Percentiles rank a stretch among this genome's conserved stretches.
phyloP scores from a whole-genome alignment of 1,139 yeast genomes.

The Pichia inconspicua region DNA sequence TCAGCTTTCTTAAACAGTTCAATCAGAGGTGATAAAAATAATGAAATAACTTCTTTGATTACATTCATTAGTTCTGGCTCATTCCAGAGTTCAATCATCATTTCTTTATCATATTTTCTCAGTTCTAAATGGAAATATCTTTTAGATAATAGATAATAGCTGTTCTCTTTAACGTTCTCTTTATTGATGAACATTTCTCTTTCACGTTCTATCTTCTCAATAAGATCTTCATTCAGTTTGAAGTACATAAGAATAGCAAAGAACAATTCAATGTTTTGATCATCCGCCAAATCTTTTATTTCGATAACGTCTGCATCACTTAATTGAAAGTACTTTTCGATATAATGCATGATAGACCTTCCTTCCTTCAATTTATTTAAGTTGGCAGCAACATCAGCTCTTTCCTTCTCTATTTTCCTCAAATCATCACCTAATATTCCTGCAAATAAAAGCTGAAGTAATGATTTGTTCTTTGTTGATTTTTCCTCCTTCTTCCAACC shows the following conservation, averaged over 20 bases:
- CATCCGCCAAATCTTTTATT: slow-evolving; percentile 32
- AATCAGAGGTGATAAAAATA: slow-evolving; percentile 81
- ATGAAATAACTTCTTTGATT: slow-evolving; percentile 61
- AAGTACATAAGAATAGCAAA: slow-evolving; percentile 12
- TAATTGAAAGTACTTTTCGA: slow-evolving; percentile 25
- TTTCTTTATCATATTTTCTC: slow-evolving; percentile 66
- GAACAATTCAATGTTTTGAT: slow-evolving; percentile 8
- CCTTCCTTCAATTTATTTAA: slow-evolving; percentile 5
- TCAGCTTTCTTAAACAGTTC: slow-evolving; percentile 68
- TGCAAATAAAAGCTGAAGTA: slow-evolving; percentile 65
- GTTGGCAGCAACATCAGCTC: slow-evolving; percentile 29
- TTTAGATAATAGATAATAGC: slow-evolving; percentile 33
- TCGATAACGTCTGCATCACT: slow-evolving; percentile 27
- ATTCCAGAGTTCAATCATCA: slow-evolving; percentile 71
- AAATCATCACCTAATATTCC: slow-evolving; percentile 75
- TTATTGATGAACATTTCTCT: background rate
- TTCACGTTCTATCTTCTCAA: slow-evolving; percentile 8
- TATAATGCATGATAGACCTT: slow-evolving; percentile 15
- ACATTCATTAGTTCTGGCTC: slow-evolving; percentile 72
- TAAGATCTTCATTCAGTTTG: slow-evolving; percentile 6
- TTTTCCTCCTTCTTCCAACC: slow-evolving; percentile 5
- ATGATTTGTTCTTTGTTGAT: slow-evolving; percentile 37
- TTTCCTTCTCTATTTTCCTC: slow-evolving; percentile 42
- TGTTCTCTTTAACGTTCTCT: background rate
- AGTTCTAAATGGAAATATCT: slow-evolving; percentile 55